Percentiles rank a stretch among this genome's conserved stretches.
phyloP scores from a whole-genome alignment of 805 yeast genomes.

The Yarrowia yakushimensis region DNA sequence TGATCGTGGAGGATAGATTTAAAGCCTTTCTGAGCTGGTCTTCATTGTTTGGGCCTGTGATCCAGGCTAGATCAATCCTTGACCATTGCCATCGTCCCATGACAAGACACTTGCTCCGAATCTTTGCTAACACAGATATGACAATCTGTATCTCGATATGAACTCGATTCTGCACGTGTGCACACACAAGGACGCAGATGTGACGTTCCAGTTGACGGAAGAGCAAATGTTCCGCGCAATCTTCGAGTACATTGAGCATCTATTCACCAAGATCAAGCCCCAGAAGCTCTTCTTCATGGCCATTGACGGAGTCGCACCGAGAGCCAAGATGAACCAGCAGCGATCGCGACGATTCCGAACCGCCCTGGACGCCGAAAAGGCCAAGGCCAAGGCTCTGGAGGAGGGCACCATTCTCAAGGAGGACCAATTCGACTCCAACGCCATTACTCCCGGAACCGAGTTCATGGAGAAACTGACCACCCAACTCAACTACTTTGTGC shows the following conservation, averaged over 20 bases:
- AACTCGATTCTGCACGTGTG: conserved; percentile 83
- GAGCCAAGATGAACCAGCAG: conserved; percentile 98
- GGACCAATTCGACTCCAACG: conserved; percentile 83
- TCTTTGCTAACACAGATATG: conserved; percentile 48
- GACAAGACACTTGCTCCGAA: too few relatives aligned
- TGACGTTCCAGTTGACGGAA: conserved; percentile 66
- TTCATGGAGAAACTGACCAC: conserved; percentile 86
- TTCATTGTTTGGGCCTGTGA: neutral
- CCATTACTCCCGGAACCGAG: conserved; percentile 96
- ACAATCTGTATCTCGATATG: conserved; percentile 94
- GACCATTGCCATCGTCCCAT: too few relatives aligned
- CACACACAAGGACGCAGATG: conserved; percentile 75
- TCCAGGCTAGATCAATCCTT: neutral
- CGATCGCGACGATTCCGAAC: conserved; percentile 93
- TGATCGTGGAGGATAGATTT: too few relatives aligned
- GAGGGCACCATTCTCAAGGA: conserved; percentile 78
- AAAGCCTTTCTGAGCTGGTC: too few relatives aligned
- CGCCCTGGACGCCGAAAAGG: conserved; percentile 86
- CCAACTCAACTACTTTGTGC: conserved; percentile 80
- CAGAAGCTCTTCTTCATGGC: conserved; percentile 89
- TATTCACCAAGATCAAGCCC: conserved; percentile 84
- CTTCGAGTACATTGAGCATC: conserved; percentile 89
- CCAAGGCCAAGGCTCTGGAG: conserved; percentile 65
- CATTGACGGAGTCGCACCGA: conserved; percentile 97
- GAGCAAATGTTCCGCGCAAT: conserved; percentile 92